A percentile compares a stretch with the other conserved stretches of the same genome.
These are phyloP conservation scores for Mucor piriformis DNA, from an alignment of 371 early-diverging fungal species.

Conservation along the genomic window DNA sequence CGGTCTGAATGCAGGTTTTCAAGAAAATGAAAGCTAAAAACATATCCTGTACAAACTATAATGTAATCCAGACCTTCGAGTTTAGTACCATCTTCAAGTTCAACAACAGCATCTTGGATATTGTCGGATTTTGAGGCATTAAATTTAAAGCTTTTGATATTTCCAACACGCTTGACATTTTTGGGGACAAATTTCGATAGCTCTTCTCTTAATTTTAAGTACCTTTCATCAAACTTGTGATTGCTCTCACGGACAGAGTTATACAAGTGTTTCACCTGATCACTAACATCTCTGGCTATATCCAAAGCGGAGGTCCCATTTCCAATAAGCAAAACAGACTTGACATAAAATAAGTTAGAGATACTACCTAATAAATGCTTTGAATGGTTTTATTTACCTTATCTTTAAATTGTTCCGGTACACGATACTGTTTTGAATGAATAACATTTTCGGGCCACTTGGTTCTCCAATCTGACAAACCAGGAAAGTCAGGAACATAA, in stretches of 20 bases:
- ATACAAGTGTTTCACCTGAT: conserved; percentile 9
- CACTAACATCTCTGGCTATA: conserved; percentile 28
- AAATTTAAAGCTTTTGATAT: background rate
- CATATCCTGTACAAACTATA: conserved; percentile 66
- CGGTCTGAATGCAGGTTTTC: conserved; percentile 21
- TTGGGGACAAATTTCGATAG: conserved; percentile 10
- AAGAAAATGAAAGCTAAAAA: conserved; percentile 58
- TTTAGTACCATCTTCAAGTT: conserved; percentile 42
- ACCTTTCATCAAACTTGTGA: conserved; percentile 33
- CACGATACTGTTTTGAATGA: conserved; percentile 61
- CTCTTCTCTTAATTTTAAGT: conserved; percentile 30
- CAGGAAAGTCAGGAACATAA: conserved; percentile 54
- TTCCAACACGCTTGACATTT: conserved; percentile 16
- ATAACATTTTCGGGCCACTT: conserved; percentile 26
- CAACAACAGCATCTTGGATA: conserved; percentile 24
- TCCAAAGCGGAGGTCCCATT: conserved; percentile 53
- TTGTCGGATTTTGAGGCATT: background rate
- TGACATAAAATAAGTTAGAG: background rate
- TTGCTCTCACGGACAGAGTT: conserved; percentile 46
- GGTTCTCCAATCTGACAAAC: conserved; percentile 29
- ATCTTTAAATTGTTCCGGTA: conserved; percentile 39
- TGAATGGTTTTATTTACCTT: conserved; percentile 36
- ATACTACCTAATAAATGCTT: background rate
- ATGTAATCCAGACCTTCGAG: conserved; percentile 45
- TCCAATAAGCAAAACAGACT: conserved; percentile 55